A percentile compares a stretch with the other conserved stretches of the same genome.
Evolutionary conservation across 148 eudicot species (phyloP).

Genomic region (Agrostemma githago): DNA sequence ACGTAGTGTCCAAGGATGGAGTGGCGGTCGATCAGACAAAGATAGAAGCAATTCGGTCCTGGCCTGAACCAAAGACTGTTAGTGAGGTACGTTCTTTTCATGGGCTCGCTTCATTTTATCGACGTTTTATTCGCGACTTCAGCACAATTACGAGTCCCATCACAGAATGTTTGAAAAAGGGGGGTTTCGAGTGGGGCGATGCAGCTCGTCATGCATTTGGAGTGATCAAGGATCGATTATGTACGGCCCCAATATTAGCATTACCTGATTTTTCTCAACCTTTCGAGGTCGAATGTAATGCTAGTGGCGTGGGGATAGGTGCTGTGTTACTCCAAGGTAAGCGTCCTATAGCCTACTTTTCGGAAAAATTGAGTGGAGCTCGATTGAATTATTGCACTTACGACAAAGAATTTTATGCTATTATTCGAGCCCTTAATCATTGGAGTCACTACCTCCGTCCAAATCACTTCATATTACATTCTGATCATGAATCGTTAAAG

Average conservation of each 20-base stretch:
- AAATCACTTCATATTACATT: too few species aligned
- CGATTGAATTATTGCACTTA: too few species aligned
- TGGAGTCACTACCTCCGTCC: too few species aligned
- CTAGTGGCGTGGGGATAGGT: background rate
- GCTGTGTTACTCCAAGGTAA: background rate
- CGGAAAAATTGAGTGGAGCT: background rate
- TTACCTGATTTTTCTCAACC: conserved; percentile 1
- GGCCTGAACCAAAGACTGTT: background rate
- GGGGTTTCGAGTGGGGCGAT: background rate
- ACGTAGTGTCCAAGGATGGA: background rate
- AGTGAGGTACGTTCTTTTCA: background rate
- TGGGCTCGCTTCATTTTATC: background rate
- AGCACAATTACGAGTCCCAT: background rate
- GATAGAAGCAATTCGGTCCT: background rate
- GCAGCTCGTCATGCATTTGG: background rate
- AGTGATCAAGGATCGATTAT: background rate
- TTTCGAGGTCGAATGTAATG: conserved; percentile 2
- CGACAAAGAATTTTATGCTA: too few species aligned
- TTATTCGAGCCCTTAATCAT: too few species aligned
- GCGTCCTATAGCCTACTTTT: background rate
- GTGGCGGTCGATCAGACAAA: background rate
- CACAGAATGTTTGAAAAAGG: background rate
- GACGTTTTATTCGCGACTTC: background rate
- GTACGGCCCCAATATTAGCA: background rate
- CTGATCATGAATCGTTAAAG: too few species aligned